A percentile compares a stretch with the other conserved stretches of the same genome.
Evolutionary conservation across 257 asterid species (phyloP).

Genomic region (Solanum pimpinellifolium): DNA sequence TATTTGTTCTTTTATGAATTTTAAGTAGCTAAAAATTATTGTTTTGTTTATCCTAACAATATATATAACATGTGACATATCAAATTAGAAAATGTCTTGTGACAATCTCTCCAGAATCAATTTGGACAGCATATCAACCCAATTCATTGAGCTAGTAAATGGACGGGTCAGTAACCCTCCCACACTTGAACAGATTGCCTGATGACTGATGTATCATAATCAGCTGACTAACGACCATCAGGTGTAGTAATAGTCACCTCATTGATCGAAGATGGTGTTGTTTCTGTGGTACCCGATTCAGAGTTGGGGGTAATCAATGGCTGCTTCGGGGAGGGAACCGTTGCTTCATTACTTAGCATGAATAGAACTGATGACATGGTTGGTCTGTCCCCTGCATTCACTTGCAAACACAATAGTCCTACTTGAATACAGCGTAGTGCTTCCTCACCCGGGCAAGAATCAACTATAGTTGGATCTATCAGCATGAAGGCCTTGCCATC

Average conservation of each 20-base stretch:
- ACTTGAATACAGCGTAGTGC: constrained; percentile 13
- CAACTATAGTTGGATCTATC: constrained; percentile 7
- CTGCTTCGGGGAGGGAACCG: constrained; percentile 4
- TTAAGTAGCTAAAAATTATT: too few species aligned
- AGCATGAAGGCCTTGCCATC: constrained; percentile 3
- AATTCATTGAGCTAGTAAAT: neutral
- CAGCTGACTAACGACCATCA: neutral
- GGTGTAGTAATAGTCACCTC: constrained; percentile 1
- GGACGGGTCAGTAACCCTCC: neutral
- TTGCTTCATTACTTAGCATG: constrained; percentile 10
- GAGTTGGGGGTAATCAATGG: constrained; percentile 3
- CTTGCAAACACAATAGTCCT: constrained; percentile 24
- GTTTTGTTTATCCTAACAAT: too few species aligned
- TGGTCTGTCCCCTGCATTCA: constrained; percentile 11
- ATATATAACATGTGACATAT: too few species aligned
- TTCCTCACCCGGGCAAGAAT: neutral
- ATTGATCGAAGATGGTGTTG: neutral
- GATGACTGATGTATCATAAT: neutral
- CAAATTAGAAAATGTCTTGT: too few species aligned
- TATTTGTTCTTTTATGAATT: too few species aligned
- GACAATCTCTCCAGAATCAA: neutral
- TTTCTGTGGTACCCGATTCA: neutral
- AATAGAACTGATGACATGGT: neutral
- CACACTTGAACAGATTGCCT: too few species aligned
- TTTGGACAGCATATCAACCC: neutral